Evolutionary conservation across 139 green algal species (phyloP).

Genomic region (Trebouxia sp.): DNA sequence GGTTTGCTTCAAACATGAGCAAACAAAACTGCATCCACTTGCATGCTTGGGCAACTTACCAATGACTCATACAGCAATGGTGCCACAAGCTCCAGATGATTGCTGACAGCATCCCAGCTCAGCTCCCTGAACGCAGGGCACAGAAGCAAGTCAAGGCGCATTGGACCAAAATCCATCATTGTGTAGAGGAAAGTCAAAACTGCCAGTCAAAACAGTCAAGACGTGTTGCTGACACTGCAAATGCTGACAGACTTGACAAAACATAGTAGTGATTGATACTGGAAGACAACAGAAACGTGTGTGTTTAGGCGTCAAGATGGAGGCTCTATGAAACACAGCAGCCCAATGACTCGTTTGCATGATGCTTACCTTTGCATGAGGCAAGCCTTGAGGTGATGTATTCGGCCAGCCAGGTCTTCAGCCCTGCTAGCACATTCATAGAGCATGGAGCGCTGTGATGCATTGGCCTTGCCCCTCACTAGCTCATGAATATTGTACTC

Average conservation of each 20-base stretch:
- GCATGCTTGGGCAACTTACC: no score
- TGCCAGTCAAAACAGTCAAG: no score
- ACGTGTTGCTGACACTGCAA: no score
- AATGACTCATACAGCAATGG: neutral
- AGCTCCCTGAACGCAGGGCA: neutral
- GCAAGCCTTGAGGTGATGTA: neutral
- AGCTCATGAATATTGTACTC: constrained; percentile 7
- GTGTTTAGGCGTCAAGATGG: neutral
- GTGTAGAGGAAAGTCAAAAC: no score
- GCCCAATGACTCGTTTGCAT: no score
- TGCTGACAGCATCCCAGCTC: neutral
- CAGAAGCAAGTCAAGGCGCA: neutral
- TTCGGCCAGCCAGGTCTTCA: neutral
- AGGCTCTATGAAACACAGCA: neutral
- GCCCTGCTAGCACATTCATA: neutral
- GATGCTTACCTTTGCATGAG: neutral
- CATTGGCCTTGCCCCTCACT: neutral
- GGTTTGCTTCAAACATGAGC: no score
- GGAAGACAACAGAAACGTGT: no score
- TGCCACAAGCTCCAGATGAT: neutral
- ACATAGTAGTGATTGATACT: no score
- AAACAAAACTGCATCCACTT: neutral
- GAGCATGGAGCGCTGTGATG: neutral
- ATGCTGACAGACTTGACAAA: no score
- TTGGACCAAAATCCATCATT: no score